phyloP scores from a whole-genome alignment of 2,329 filamentous ascomycete genomes.

The Emydomyces testavorans region DNA sequence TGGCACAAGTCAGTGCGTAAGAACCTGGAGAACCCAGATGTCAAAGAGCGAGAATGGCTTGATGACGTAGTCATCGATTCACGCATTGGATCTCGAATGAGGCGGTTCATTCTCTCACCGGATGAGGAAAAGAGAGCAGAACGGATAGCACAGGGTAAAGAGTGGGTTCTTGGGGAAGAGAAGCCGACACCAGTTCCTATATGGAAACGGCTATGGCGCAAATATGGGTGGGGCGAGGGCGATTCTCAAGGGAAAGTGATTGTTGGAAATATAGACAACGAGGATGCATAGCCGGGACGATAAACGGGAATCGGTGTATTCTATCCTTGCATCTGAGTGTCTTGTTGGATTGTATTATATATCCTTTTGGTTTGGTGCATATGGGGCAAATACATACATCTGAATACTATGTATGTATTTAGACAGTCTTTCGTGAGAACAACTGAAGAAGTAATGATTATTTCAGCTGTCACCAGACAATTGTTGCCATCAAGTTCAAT shows the following conservation, averaged over 20 bases:
- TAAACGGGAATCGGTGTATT: background rate
- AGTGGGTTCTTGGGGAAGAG: conserved; percentile 57
- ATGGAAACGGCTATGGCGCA: conserved; percentile 32
- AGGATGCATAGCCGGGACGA: conserved; percentile 1
- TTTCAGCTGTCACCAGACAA: too few relatives aligned
- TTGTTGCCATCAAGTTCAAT: too few relatives aligned
- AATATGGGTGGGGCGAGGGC: conserved; percentile 33
- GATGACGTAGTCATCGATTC: conserved; percentile 63
- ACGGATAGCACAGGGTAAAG: conserved; percentile 51
- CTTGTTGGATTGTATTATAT: background rate
- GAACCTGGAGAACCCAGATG: conserved; percentile 36
- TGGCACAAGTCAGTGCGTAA: conserved; percentile 75
- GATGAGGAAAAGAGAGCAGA: conserved; percentile 59
- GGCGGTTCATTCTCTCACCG: conserved; percentile 56
- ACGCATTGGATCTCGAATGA: conserved; percentile 67
- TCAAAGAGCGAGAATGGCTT: conserved; percentile 62
- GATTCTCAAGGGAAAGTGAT: conserved; percentile 33
- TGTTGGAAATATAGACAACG: conserved; percentile 25
- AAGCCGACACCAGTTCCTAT: conserved; percentile 26
- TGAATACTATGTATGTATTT: background rate
- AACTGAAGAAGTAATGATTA: background rate
- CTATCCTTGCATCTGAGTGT: background rate
- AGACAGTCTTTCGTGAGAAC: background rate
- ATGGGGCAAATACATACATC: too few relatives aligned
- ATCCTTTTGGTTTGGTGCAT: too few relatives aligned